phyloP scores from a whole-genome alignment of 441 rosid genomes.

The Arabidopsis hybrid region DNA sequence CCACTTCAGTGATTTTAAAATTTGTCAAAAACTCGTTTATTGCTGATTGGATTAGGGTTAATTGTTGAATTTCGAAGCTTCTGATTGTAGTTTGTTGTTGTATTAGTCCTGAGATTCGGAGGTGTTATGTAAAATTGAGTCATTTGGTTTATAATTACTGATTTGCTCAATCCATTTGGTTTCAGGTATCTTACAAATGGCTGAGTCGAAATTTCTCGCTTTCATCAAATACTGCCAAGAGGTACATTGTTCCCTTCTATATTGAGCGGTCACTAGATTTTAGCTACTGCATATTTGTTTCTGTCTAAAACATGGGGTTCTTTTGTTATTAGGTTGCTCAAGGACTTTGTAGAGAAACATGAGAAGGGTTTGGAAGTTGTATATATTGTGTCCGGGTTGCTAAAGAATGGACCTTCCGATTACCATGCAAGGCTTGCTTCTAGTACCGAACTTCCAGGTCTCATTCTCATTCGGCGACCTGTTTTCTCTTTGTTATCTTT shows the following conservation, averaged over 20 bases:
- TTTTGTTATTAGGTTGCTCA: slow-evolving; percentile 69
- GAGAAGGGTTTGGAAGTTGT: slow-evolving; percentile 69
- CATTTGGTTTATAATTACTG: neutral
- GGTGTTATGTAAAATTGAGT: slow-evolving; percentile 6
- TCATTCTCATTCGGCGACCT: slow-evolving; percentile 18
- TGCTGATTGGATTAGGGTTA: slow-evolving; percentile 3
- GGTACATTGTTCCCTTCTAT: slow-evolving; percentile 47
- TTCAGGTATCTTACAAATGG: slow-evolving; percentile 98
- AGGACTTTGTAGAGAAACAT: slow-evolving; percentile 67
- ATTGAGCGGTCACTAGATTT: slow-evolving; percentile 21
- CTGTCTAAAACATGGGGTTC: neutral
- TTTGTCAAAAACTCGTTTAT: neutral
- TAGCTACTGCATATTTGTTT: slow-evolving; percentile 17
- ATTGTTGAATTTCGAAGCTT: neutral
- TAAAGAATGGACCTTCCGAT: slow-evolving; percentile 63
- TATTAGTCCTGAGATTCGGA: neutral
- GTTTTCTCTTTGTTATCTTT: neutral
- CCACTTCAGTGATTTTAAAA: neutral
- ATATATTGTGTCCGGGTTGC: slow-evolving; percentile 84
- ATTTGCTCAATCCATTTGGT: neutral
- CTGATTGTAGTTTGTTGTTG: slow-evolving; percentile 19
- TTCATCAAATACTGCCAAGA: slow-evolving; percentile 80
- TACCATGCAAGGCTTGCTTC: slow-evolving; percentile 73
- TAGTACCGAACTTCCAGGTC: slow-evolving; percentile 76
- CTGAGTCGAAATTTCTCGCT: slow-evolving; percentile 82